phyloP scores from a whole-genome alignment of 306 rosid genomes.

The Dalbergia cultrata region DNA sequence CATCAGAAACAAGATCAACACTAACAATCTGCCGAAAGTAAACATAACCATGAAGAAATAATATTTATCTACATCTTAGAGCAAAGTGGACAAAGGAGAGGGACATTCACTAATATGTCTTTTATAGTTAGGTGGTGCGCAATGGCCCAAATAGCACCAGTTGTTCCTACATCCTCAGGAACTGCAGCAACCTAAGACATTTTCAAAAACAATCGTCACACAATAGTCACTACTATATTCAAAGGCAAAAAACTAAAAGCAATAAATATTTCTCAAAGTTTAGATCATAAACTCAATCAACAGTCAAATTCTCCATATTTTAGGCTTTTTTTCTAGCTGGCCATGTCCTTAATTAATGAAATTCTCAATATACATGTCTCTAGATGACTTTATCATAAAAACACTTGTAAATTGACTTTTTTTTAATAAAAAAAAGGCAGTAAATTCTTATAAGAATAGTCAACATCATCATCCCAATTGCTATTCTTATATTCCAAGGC shows the following conservation, averaged over 20 bases:
- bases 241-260: neutral
- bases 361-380: neutral
- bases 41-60: conserved; percentile 44
- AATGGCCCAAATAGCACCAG: conserved; percentile 93
- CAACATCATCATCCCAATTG: neutral
- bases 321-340: neutral
- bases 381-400: neutral
- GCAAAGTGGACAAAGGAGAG: neutral
- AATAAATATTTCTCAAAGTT: neutral
- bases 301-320: neutral
- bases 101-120: conserved; percentile 77
- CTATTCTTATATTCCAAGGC: neutral
- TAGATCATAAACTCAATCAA: neutral
- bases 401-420: neutral
- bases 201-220: conserved; percentile 32
- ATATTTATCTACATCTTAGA: conserved; percentile 30
- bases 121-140: conserved; percentile 81
- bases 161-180: conserved; percentile 97
- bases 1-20: conserved; percentile 97
- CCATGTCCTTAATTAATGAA: conserved; percentile 4
- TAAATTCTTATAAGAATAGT: neutral
- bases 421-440: neutral
- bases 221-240: conserved; percentile 3
- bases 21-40: conserved; percentile 83
- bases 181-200: conserved; percentile 86